These are phyloP conservation scores for Suillus subaureus DNA, from an alignment of 768 basidiomycete species.

Conservation along the genomic window DNA sequence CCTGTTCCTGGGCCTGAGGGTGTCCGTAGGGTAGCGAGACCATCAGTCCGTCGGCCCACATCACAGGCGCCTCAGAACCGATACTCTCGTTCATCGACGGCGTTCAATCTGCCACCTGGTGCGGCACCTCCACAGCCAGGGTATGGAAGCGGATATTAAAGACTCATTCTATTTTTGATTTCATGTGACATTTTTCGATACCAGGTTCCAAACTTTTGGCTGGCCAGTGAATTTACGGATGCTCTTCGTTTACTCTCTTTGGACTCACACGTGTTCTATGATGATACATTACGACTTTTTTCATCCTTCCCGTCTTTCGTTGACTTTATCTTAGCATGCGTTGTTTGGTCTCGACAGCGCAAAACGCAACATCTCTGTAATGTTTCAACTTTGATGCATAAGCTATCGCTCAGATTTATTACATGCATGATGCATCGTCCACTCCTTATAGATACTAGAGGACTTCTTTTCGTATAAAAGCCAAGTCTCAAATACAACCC, in stretches of 20 bases:
- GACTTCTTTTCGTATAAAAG: neutral
- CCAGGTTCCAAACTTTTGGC: conserved; percentile 6
- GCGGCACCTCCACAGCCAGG: conserved; percentile 64
- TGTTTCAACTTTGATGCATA: conserved; percentile 5
- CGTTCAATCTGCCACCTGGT: conserved; percentile 66
- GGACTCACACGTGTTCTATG: conserved; percentile 5
- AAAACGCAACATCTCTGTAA: conserved; percentile 5
- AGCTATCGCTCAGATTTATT: neutral
- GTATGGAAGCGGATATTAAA: conserved; percentile 14
- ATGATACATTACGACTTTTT: conserved; percentile 12
- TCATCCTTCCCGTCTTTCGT: neutral
- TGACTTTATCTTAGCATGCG: conserved; percentile 1
- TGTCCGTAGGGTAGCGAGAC: conserved; percentile 78
- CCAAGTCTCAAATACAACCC: neutral
- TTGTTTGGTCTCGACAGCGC: neutral
- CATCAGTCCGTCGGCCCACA: conserved; percentile 54
- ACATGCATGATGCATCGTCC: conserved; percentile 1
- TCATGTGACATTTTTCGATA: conserved; percentile 10
- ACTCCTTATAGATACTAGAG: conserved; percentile 1
- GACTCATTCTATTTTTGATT: conserved; percentile 4
- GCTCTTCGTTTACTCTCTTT: conserved; percentile 11
- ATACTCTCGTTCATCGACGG: conserved; percentile 65
- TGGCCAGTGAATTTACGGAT: conserved; percentile 8
- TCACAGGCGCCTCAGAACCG: conserved; percentile 68
- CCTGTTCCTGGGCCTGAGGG: conserved; percentile 79